These are phyloP conservation scores for Papiliotrema fonsecae DNA, from an alignment of 1,284 basidiomycete species.

Conservation along the genomic window DNA sequence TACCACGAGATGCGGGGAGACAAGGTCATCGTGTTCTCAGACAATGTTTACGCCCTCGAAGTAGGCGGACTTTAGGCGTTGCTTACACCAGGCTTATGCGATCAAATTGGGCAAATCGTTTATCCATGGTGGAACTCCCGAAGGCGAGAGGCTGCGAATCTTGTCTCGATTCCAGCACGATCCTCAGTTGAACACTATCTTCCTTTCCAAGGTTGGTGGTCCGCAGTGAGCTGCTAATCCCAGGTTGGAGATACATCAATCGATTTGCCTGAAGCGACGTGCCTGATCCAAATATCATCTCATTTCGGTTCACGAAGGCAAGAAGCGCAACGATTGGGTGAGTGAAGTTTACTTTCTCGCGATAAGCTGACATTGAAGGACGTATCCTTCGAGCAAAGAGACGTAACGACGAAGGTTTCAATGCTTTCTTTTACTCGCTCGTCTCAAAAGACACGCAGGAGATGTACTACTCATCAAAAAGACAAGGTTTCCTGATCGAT, in stretches of 20 bases:
- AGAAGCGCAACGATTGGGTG: constrained; percentile 92
- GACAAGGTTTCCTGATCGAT: constrained; percentile 98
- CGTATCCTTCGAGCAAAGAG: constrained; percentile 95
- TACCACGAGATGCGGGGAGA: constrained; percentile 97
- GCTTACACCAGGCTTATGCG: constrained; percentile 73
- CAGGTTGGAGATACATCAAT: constrained; percentile 99
- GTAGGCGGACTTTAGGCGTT: constrained; percentile 51
- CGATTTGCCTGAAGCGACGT: constrained; percentile 97
- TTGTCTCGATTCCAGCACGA: constrained; percentile 94
- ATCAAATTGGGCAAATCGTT: constrained; percentile 89
- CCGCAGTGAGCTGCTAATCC: constrained; percentile 2
- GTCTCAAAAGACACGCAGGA: constrained; percentile 99
- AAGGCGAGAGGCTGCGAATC: constrained; percentile 92
- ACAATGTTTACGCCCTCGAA: constrained; percentile 96
- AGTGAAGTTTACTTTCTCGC: constrained; percentile 18
- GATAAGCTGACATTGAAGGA: constrained; percentile 51
- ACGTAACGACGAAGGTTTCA: constrained; percentile 98
- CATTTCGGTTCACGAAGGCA: constrained; percentile 98
- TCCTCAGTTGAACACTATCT: constrained; percentile 95
- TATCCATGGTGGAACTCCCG: constrained; percentile 94
- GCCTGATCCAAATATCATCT: constrained; percentile 98
- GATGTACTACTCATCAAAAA: constrained; percentile 99
- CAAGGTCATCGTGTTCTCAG: constrained; percentile 99
- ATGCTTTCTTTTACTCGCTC: constrained; percentile 98
- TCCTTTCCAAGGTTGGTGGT: constrained; percentile 78